Conservation (phyloP, 441 rosid genomes). For the Mallotus japonicus region DNA sequence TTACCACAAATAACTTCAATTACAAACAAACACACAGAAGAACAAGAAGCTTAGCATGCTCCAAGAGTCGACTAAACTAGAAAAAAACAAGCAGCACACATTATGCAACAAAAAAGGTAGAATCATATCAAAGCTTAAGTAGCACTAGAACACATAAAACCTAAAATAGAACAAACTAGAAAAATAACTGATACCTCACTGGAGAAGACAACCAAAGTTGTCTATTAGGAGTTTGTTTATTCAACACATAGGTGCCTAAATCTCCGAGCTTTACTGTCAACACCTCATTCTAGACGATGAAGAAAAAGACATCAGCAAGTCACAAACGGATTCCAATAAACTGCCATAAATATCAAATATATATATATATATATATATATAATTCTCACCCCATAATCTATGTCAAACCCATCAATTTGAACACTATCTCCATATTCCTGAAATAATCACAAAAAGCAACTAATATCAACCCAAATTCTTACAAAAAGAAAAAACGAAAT, state of each 20-base stretch:
- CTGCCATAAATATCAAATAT: not conserved
- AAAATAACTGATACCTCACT: constrained; percentile 38
- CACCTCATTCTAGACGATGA: constrained; percentile 60
- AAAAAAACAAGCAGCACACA: not conserved
- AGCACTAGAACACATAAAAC: not conserved
- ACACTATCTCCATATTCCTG: constrained; percentile 81
- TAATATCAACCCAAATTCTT: not conserved
- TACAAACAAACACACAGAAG: not conserved
- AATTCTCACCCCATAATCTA: constrained; percentile 79
- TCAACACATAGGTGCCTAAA: constrained; percentile 64
- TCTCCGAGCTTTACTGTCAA: constrained; percentile 66
- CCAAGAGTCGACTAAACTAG: not conserved
- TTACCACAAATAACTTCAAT: not conserved
- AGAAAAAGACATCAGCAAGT: not conserved
- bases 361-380: no score
- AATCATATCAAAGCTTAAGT: not conserved
- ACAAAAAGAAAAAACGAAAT: no score
- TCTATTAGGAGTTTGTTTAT: constrained; percentile 73
- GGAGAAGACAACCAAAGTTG: constrained; percentile 80
- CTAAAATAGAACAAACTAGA: not conserved
- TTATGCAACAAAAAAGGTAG: not conserved
- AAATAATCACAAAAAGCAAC: not conserved
- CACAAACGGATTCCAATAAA: not conserved
- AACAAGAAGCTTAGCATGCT: not conserved
- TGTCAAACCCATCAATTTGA: constrained; percentile 83